Evolutionary conservation across 179 eudicot genomes (phyloP).

Genomic region (Drosera spatulata): DNA sequence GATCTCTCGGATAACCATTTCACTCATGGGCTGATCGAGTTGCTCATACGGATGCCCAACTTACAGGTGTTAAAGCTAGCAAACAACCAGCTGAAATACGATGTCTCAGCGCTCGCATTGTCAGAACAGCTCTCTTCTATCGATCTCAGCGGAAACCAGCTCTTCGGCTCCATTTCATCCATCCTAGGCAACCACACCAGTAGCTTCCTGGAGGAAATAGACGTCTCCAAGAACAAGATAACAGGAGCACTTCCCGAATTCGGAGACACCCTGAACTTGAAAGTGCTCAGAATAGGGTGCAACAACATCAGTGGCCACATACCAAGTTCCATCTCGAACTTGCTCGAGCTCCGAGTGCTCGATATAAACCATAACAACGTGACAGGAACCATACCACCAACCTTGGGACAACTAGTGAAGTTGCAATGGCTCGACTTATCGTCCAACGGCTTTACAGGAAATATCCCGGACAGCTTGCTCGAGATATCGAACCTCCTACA

Average conservation of each 20-base stretch:
- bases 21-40: conserved; percentile 31
- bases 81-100: conserved; percentile 43
- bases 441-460: conserved; percentile 42
- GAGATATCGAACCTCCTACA: conserved; percentile 39
- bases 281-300: conserved; percentile 41
- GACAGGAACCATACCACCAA: conserved; percentile 50
- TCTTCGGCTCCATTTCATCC: conserved; percentile 44
- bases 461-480: conserved; percentile 51
- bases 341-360: conserved; percentile 37
- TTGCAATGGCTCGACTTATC: conserved; percentile 77
- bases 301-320: conserved; percentile 59
- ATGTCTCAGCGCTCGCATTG: conserved; percentile 28
- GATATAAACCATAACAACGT: conserved; percentile 55
- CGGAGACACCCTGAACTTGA: conserved; percentile 30
- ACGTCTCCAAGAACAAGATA: conserved; percentile 46
- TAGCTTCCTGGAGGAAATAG: conserved; percentile 43
- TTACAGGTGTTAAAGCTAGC: conserved; percentile 46
- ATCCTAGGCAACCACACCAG: conserved; percentile 36
- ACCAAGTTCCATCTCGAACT: conserved; percentile 60
- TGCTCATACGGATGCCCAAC: conserved; percentile 40
- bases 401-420: conserved; percentile 40
- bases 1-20: conserved; percentile 65
- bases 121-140: conserved; percentile 46
- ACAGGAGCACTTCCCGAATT: conserved; percentile 62
- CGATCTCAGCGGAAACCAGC: conserved; percentile 47